A percentile compares a stretch with the other conserved stretches of the same genome.
These are phyloP conservation scores for Scytalidium lignicola DNA, from an alignment of 2,329 filamentous ascomycete genomes.

Conservation along the genomic window DNA sequence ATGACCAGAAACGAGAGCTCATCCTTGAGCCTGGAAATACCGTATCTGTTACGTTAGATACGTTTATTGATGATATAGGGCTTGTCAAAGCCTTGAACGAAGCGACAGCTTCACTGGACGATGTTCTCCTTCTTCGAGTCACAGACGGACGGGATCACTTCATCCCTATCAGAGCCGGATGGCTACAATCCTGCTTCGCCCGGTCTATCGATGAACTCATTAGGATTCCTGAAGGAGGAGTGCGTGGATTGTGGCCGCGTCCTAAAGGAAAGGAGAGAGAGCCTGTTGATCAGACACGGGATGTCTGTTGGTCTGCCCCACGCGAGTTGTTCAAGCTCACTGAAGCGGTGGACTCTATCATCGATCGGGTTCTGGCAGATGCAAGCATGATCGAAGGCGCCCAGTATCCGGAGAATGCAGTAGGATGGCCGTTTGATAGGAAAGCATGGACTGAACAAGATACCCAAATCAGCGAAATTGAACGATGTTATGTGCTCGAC, in stretches of 20 bases:
- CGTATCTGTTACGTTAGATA: slow-evolving; percentile 61
- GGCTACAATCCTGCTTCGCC: slow-evolving; percentile 78
- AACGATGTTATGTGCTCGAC: slow-evolving; percentile 42
- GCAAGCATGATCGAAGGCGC: slow-evolving; percentile 55
- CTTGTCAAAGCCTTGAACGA: slow-evolving; percentile 69
- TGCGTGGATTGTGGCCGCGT: slow-evolving; percentile 43
- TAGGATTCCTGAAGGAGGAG: slow-evolving; percentile 78
- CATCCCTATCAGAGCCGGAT: slow-evolving; percentile 70
- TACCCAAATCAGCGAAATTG: slow-evolving; percentile 24
- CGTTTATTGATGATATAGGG: slow-evolving; percentile 58
- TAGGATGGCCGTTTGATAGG: slow-evolving; percentile 55
- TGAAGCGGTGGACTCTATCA: slow-evolving; percentile 62
- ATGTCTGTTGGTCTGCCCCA: slow-evolving; percentile 73
- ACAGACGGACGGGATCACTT: slow-evolving; percentile 86
- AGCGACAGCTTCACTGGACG: slow-evolving; percentile 62
- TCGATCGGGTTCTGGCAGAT: slow-evolving; percentile 54
- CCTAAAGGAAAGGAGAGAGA: slow-evolving; percentile 24
- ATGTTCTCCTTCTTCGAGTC: slow-evolving; percentile 83
- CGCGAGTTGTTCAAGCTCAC: slow-evolving; percentile 87
- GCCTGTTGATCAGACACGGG: slow-evolving; percentile 38
- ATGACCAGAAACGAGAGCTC: slow-evolving; percentile 35
- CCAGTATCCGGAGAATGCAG: slow-evolving; percentile 43
- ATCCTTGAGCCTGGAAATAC: slow-evolving; percentile 83
- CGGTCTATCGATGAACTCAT: slow-evolving; percentile 86
- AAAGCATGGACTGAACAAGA: slow-evolving; percentile 30